Conservation (phyloP, 108 stramenopile genomes). For the Nitzschia sp. region DNA sequence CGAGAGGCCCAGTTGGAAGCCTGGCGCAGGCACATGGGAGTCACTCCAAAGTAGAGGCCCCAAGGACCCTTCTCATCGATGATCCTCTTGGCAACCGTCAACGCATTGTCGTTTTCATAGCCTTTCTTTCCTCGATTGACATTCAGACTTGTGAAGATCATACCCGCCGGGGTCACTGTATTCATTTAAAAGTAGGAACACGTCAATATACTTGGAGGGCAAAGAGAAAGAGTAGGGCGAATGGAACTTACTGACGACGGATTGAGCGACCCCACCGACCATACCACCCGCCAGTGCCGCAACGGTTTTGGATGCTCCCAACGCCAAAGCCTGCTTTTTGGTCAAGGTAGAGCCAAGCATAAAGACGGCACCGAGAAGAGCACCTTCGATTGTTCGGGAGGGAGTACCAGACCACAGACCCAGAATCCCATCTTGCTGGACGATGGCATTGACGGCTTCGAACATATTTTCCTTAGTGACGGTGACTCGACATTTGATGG, state of each 20-base stretch:
- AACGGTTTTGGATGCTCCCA: slow-evolving; percentile 32
- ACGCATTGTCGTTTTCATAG: slow-evolving; percentile 47
- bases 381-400: slow-evolving; percentile 48
- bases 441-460: slow-evolving; percentile 32
- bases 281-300: slow-evolving; percentile 45
- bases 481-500: slow-evolving; percentile 52
- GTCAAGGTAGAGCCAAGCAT: slow-evolving; percentile 29
- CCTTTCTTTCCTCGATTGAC: slow-evolving; percentile 38
- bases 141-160: slow-evolving; percentile 53
- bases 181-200: too few relatives aligned
- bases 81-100: slow-evolving; percentile 40
- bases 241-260: too few relatives aligned
- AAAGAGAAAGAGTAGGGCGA: too few relatives aligned
- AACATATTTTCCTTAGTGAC: slow-evolving; percentile 33
- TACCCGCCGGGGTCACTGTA: slow-evolving; percentile 59
- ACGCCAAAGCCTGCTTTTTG: slow-evolving; percentile 35
- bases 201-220: too few relatives aligned
- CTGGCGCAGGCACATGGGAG: slow-evolving; percentile 51
- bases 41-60: slow-evolving; percentile 39
- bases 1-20: slow-evolving; percentile 58
- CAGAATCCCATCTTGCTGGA: slow-evolving; percentile 37
- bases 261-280: slow-evolving; percentile 53
- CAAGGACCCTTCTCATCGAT: slow-evolving; percentile 39
- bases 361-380: slow-evolving; percentile 48
- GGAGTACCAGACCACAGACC: slow-evolving; percentile 50